Evolutionary conservation across 805 yeast species (phyloP).

Genomic region (Myxozyma nipponensis): DNA sequence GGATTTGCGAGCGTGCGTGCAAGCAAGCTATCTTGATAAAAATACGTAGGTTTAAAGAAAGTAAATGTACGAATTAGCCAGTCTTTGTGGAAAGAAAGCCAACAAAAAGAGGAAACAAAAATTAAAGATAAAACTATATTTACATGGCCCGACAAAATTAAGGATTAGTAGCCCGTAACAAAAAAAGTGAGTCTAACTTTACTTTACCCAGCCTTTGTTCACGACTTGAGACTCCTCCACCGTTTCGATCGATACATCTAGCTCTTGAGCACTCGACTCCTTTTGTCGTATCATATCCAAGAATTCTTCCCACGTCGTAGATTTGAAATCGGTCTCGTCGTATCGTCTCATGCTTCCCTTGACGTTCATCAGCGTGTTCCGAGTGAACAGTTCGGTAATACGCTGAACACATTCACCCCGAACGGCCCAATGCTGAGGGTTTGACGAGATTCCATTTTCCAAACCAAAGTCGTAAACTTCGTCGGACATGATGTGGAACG

Average conservation of each 20-base stretch:
- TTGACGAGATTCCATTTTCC: conserved; percentile 25
- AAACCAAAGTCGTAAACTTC: conserved; percentile 28
- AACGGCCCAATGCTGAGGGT: conserved; percentile 17
- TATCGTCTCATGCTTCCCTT: conserved; percentile 18
- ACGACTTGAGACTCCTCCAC: conserved; percentile 6
- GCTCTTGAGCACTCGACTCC: conserved; percentile 11
- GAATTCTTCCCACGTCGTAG: conserved; percentile 26
- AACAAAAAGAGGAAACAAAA: neutral
- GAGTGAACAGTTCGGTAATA: conserved; percentile 18
- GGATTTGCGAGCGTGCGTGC: too few relatives aligned
- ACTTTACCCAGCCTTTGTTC: conserved; percentile 10
- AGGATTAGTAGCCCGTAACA: too few relatives aligned
- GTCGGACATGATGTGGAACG: conserved; percentile 21
- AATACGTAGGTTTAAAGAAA: too few relatives aligned
- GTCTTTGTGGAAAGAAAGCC: neutral
- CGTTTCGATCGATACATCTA: conserved; percentile 6
- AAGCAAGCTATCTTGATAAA: too few relatives aligned
- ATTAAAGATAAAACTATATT: too few relatives aligned
- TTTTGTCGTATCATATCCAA: conserved; percentile 15
- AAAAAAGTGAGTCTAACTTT: neutral
- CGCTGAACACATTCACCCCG: conserved; percentile 22
- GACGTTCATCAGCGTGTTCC: conserved; percentile 15
- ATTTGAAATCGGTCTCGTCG: conserved; percentile 23
- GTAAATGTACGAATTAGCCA: too few relatives aligned
- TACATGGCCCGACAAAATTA: neutral